Percentiles rank a stretch among this genome's conserved stretches.
Evolutionary conservation across 352 stramenopile genomes (phyloP).

Genomic region (Pythium aquatile): DNA sequence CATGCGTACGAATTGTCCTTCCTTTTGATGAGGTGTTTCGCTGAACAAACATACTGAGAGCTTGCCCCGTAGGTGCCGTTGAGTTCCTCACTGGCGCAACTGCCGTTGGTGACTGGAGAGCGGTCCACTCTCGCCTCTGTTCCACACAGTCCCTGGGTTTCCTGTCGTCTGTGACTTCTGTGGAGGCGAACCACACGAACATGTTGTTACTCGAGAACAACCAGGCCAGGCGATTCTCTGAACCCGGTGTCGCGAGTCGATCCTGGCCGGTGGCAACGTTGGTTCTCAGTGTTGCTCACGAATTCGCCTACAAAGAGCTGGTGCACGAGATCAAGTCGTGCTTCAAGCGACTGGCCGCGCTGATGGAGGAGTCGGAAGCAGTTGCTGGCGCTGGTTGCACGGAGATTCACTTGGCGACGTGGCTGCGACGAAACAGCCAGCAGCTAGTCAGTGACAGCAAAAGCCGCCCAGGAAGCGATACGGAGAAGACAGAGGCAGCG

Average conservation of each 20-base stretch:
- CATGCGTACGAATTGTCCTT: constrained; percentile 40
- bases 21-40: neutral
- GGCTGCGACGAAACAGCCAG: constrained; percentile 34
- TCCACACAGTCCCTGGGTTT: constrained; percentile 33
- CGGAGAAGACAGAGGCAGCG: neutral
- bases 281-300: constrained; percentile 32
- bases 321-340: constrained; percentile 37
- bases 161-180: constrained; percentile 38
- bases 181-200: constrained; percentile 34
- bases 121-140: constrained; percentile 16
- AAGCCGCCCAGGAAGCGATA: no score
- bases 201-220: constrained; percentile 29
- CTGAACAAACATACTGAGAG: neutral
- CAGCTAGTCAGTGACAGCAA: constrained; percentile 15
- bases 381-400: constrained; percentile 49
- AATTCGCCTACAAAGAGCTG: constrained; percentile 46
- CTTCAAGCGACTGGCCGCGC: constrained; percentile 35
- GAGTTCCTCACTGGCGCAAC: constrained; percentile 50
- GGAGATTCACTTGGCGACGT: constrained; percentile 47
- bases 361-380: constrained; percentile 40
- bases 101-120: constrained; percentile 46
- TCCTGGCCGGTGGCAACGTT: constrained; percentile 43
- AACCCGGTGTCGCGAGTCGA: neutral
- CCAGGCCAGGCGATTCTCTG: no score
- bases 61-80: constrained; percentile 32